phyloP scores from a whole-genome alignment of 768 basidiomycete genomes.

The Artomyces pyxidatus region DNA sequence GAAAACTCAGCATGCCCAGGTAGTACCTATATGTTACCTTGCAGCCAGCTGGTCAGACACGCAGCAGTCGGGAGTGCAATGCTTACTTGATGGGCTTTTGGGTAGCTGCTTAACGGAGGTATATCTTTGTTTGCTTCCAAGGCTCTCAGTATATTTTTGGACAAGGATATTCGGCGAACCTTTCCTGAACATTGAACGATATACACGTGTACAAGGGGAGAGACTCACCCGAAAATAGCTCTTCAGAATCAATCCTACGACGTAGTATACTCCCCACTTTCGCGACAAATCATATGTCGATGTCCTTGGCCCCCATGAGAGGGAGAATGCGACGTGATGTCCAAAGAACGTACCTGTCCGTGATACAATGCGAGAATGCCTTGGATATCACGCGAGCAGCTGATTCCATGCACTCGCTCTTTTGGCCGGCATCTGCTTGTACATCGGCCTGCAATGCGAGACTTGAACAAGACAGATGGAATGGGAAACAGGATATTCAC shows the following conservation, averaged over 20 bases:
- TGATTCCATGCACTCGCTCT: slow-evolving; percentile 72
- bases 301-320: slow-evolving; percentile 30
- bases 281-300: slow-evolving; percentile 68
- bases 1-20: slow-evolving; percentile 87
- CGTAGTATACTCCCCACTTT: slow-evolving; percentile 90
- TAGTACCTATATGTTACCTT: slow-evolving; percentile 95
- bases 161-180: slow-evolving; percentile 87
- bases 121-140: slow-evolving; percentile 81
- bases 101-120: slow-evolving; percentile 67
- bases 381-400: slow-evolving; percentile 82
- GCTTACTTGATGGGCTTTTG: slow-evolving; percentile 76
- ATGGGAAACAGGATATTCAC: slow-evolving; percentile 30
- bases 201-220: not conserved
- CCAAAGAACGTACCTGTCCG: slow-evolving; percentile 49
- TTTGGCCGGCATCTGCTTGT: slow-evolving; percentile 37
- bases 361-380: slow-evolving; percentile 84
- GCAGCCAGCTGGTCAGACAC: slow-evolving; percentile 6
- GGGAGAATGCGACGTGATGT: not conserved
- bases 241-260: slow-evolving; percentile 86
- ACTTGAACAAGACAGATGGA: not conserved
- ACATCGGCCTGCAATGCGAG: slow-evolving; percentile 9
- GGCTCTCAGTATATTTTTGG: slow-evolving; percentile 87
- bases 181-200: slow-evolving; percentile 22
- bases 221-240: slow-evolving; percentile 82
- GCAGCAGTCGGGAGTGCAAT: slow-evolving; percentile 1